Evolutionary conservation across 2,329 filamentous ascomycete genomes (phyloP), one percentile per base, ranked within the genome.

Genomic region (Aureobasidium sp.): DNA sequence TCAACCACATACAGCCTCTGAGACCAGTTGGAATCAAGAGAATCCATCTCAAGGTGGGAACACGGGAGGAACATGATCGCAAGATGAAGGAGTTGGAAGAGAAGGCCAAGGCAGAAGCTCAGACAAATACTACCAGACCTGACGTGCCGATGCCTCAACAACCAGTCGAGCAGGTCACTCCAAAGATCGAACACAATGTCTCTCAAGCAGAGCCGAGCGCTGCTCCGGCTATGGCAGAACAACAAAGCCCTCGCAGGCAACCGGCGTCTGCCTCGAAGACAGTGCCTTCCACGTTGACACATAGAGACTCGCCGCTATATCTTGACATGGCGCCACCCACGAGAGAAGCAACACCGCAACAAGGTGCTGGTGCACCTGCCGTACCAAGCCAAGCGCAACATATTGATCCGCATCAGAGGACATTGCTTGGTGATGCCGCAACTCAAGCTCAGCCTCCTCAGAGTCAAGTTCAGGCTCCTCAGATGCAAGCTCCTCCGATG

Each of bases 41-140:
- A 32, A 81, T 86, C 59, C 85, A 82, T 25, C 68, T 87, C 51
- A 85, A 83, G 64, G 74, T 85, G 57, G 81, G 81, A 0, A 77
- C 81, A 0, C 78, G 78, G 25, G 82, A 85, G 67, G 82, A 85
- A 67, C 77, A 85, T 63, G 80, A 83, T 50, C 68, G 68, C 5
- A 71, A 68, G 59, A 64, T 68, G 42, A 68, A 65, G 51, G 72
- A 72, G 32, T 77, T 76, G 8, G 73, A 79, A 27, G 79, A 82
- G 58, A 73, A 74, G 50, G 75, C 74, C 62, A 75, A 74, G 54
- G 71, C 45, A 14, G 45, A 51, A 36, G 36, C 37, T 8, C 7
- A 10, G 16, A 1, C 27, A 10, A 34, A 29, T 2, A 2, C 21
- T 2, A 41, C 4, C 16, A 41, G 9, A 25, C 8, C 14, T 10